Percentiles rank a stretch among this genome's conserved stretches.
These are phyloP conservation scores for Acanthamoeba lenticulata DNA, from an alignment of 208 protist species.

Conservation along the genomic window DNA sequence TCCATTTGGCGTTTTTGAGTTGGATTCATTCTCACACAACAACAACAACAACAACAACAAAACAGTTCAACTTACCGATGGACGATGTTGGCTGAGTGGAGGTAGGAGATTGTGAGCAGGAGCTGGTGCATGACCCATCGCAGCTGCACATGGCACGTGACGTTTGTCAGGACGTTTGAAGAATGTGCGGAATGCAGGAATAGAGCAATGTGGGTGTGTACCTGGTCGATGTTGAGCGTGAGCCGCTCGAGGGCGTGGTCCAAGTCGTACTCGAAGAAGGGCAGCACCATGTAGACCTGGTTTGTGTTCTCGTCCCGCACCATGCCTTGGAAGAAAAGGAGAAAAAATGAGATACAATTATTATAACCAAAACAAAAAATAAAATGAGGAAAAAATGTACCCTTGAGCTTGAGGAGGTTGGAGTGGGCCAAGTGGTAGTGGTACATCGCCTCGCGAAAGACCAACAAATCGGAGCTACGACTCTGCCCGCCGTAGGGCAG, in stretches of 20 bases:
- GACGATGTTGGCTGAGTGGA: slow-evolving; percentile 36
- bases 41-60: not conserved
- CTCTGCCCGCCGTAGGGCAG: not conserved
- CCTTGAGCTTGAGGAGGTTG: slow-evolving; percentile 49
- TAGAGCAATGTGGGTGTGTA: not conserved
- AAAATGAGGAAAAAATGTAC: too few relatives aligned
- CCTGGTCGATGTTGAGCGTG: not conserved
- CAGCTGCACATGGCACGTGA: too few relatives aligned
- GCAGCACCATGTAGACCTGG: slow-evolving; percentile 9
- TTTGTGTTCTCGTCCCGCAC: not conserved
- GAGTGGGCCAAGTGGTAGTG: not conserved
- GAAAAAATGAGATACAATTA: not conserved
- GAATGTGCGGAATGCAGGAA: not conserved
- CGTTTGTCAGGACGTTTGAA: not conserved
- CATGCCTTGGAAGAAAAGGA: not conserved
- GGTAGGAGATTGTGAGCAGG: slow-evolving; percentile 32
- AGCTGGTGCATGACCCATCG: slow-evolving; percentile 17
- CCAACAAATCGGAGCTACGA: too few relatives aligned
- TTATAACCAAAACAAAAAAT: not conserved
- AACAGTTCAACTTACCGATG: not conserved
- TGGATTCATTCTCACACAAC: too few relatives aligned
- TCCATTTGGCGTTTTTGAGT: too few relatives aligned
- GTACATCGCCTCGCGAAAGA: slow-evolving; percentile 32
- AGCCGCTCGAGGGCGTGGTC: not conserved
- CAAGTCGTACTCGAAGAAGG: slow-evolving; percentile 44